phyloP scores from a whole-genome alignment of 441 rosid species.

The Metrosideros polymorpha region DNA sequence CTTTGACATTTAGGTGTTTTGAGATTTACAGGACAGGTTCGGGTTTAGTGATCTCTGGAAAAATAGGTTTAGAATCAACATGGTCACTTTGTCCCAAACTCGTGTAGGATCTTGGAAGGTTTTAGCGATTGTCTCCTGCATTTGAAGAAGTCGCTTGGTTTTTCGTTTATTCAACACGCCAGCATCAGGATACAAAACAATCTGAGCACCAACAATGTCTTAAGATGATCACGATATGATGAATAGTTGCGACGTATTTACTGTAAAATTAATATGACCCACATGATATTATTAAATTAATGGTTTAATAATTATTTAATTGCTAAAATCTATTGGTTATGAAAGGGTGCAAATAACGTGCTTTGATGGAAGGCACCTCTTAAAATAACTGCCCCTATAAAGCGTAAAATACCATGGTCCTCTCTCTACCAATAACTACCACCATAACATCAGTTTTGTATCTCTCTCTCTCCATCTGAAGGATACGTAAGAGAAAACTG shows the following conservation, averaged over 20 bases:
- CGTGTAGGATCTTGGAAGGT: not conserved
- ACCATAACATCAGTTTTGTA: no score
- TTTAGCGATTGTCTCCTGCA: not conserved
- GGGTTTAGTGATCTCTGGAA: not conserved
- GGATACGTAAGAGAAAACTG: no score
- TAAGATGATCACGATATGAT: not conserved
- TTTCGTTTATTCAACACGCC: not conserved
- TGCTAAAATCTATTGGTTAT: no score
- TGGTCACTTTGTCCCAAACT: not conserved
- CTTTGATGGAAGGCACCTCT: no score
- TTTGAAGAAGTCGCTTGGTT: not conserved
- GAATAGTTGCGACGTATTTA: not conserved
- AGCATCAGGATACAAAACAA: not conserved
- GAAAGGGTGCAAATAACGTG: no score
- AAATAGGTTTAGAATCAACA: not conserved
- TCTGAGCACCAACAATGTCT: not conserved
- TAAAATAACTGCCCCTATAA: no score
- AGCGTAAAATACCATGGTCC: no score
- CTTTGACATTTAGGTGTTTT: not conserved
- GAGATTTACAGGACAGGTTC: not conserved
- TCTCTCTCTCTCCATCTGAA: no score
- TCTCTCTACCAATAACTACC: no score
- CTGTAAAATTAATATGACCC: no score
- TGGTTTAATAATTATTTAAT: no score
- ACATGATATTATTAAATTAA: no score